These are phyloP conservation scores for Calonectria leucothoes DNA, from an alignment of 2,329 filamentous ascomycete species.

Conservation along the genomic window DNA sequence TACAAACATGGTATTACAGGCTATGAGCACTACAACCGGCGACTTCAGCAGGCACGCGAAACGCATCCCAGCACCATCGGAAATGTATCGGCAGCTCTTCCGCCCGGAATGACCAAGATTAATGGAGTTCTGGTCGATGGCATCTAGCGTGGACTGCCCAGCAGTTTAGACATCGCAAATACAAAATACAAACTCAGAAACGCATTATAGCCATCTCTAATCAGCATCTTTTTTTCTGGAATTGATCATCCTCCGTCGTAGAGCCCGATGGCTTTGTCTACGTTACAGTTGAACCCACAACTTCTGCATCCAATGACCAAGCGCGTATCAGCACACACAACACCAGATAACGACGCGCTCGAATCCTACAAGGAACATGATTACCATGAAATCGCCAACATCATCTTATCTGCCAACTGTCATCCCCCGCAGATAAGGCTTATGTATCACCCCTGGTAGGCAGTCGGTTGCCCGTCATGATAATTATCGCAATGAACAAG, in stretches of 20 bases:
- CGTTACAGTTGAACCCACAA: background rate
- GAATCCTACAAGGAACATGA: background rate
- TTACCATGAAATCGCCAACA: background rate
- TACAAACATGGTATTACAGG: background rate
- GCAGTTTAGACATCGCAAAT: too few species aligned
- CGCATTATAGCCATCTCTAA: too few species aligned
- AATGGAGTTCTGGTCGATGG: background rate
- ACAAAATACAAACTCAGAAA: too few species aligned
- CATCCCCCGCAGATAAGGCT: background rate
- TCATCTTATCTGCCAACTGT: background rate
- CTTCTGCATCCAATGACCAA: background rate
- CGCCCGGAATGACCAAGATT: background rate
- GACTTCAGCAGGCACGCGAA: background rate
- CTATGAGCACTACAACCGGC: background rate
- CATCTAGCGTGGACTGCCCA: too few species aligned
- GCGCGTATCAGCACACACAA: background rate
- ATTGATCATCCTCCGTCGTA: too few species aligned
- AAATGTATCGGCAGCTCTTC: background rate
- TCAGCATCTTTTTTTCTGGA: too few species aligned
- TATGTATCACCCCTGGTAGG: background rate
- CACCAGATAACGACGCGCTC: background rate
- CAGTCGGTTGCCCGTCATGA: background rate
- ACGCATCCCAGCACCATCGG: background rate
- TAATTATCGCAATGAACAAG: background rate
- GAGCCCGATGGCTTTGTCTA: too few species aligned